Evolutionary conservation across 2,329 filamentous ascomycete genomes (phyloP).

Genomic region (Hypoxylon sp.): DNA sequence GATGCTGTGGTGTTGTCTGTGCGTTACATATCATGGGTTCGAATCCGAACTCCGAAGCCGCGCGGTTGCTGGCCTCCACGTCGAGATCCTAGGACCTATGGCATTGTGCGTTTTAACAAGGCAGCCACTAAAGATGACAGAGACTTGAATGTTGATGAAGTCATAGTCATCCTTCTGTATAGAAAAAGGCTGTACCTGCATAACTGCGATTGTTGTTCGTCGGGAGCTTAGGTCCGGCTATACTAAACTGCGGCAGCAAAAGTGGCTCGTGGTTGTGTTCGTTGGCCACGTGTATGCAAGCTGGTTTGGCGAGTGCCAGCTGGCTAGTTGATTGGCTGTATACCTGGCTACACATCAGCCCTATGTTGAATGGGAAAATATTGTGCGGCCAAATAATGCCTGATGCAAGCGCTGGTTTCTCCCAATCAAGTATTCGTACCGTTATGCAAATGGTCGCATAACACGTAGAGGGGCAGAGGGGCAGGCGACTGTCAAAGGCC

Average conservation of each 20-base stretch:
- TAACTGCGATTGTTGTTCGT: constrained; percentile 13
- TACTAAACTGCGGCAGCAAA: constrained; percentile 23
- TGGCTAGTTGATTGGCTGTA: constrained; percentile 26
- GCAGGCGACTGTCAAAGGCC: constrained; percentile 32
- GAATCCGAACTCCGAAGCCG: constrained; percentile 11
- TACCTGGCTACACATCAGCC: constrained; percentile 35
- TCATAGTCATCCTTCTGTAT: constrained; percentile 13
- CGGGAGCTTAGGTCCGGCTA: constrained; percentile 15
- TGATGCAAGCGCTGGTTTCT: constrained; percentile 18
- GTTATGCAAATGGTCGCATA: constrained; percentile 42
- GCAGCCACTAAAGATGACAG: constrained; percentile 15
- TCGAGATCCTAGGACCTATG: constrained; percentile 22
- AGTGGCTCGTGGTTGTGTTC: constrained; percentile 33
- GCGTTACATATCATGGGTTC: constrained; percentile 21
- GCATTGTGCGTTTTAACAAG: constrained; percentile 13
- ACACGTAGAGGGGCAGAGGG: constrained; percentile 40
- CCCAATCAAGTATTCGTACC: constrained; percentile 32
- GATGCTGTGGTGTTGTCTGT: constrained; percentile 5
- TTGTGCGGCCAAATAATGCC: constrained; percentile 30
- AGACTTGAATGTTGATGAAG: constrained; percentile 19
- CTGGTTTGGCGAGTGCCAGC: constrained; percentile 27
- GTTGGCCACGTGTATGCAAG: constrained; percentile 37
- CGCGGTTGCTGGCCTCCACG: constrained; percentile 9
- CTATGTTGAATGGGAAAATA: constrained; percentile 22
- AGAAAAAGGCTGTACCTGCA: constrained; percentile 34